These are phyloP conservation scores for Erodium trifolium DNA, from an alignment of 441 rosid genomes.

Conservation along the genomic window DNA sequence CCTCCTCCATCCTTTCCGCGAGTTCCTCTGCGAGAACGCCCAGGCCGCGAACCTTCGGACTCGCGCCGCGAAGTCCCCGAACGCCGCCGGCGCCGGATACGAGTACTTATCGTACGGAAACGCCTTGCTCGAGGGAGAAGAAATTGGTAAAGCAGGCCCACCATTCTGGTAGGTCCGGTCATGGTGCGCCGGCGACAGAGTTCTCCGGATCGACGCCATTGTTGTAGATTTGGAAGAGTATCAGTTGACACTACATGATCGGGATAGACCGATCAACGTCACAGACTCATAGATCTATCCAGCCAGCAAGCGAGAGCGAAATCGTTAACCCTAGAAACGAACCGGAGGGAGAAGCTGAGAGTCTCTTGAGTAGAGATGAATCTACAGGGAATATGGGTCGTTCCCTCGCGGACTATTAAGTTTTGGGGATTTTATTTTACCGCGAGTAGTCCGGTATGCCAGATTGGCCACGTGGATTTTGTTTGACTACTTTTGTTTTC, in stretches of 20 bases:
- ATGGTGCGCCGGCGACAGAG: not conserved
- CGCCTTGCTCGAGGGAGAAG: not conserved
- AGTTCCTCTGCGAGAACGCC: not conserved
- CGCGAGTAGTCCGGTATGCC: too few species aligned
- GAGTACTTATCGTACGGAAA: not conserved
- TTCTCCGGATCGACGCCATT: slow-evolving; percentile 4
- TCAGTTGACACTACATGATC: not conserved
- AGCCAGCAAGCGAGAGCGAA: not conserved
- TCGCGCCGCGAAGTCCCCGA: not conserved
- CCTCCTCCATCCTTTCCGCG: slow-evolving; percentile 3
- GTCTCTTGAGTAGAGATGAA: not conserved
- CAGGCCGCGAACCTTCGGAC: not conserved
- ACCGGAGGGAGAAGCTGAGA: not conserved
- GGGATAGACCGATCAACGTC: not conserved
- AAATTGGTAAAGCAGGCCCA: not conserved
- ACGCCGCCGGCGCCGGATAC: not conserved
- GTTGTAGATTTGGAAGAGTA: not conserved
- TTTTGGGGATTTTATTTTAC: too few species aligned
- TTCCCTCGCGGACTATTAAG: too few species aligned
- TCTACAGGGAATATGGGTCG: too few species aligned
- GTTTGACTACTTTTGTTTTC: too few species aligned
- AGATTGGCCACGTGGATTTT: too few species aligned
- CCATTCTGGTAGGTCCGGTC: slow-evolving; percentile 3
- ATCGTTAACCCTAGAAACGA: not conserved
- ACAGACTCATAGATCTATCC: not conserved